Base-by-base conservation (phyloP, 768 basidiomycete species). In the Termitomyces sp. region DNA sequence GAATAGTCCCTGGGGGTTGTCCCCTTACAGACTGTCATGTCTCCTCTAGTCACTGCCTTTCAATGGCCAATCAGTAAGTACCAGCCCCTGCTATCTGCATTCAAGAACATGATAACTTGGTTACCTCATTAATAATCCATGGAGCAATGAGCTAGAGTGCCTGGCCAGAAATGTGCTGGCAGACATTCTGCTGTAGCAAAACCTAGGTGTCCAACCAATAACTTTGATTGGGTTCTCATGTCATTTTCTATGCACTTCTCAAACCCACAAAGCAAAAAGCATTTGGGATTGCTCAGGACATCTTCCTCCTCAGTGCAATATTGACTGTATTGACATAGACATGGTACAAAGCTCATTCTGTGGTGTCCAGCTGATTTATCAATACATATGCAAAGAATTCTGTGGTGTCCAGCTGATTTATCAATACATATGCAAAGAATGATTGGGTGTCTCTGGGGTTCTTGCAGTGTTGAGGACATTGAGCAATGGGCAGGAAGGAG, bases 61-160 rank as follows among this genome's bases (percentile, higher is more conserved):
- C 93, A 97, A 64, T 98, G 94, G 94, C 97, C 97, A 0, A 88
- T 99, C 68, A 88, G 95, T 98, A 60, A 66, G 95, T 78, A 60
- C 48, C 24, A 53, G 34, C 35, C 55, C 19, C 53, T 17, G 30
- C 51, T 51, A 53, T 19, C 32, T 47, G 44, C 22, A 46, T 44
- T 32, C 7, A 34, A 35, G 3, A 22, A 32, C 28, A 58, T 34
- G 22, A 46, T 28, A 98, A 70, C 80, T 98, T 4, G 94, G 96
- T 0, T 99, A 98, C 65, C 82, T 98, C 17, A 99, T 99, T 62
- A 97, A 98, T 69, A 99, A 99, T 62, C 97, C 97, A 0, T 99
- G 97, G 97, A 93, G 82, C 47, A 99, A 98, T 63, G 96, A 97
- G 0, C 83, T 98, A 2, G 96, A 98, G 2, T 83, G 83, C 59